These are phyloP conservation scores for Sporothrix humicola DNA, from an alignment of 2,329 filamentous ascomycete species.

Conservation along the genomic window DNA sequence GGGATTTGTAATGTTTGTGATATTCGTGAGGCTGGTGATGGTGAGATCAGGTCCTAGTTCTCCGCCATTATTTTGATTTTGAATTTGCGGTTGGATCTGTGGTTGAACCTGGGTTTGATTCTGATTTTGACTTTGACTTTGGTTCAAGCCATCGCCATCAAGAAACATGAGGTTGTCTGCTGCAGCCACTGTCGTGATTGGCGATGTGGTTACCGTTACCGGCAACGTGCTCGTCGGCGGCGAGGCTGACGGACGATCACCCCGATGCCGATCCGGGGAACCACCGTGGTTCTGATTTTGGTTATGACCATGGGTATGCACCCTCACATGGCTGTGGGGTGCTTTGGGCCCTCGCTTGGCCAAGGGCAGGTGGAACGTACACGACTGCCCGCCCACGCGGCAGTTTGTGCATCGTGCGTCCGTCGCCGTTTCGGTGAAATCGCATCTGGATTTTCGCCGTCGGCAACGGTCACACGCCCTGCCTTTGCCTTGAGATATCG, in stretches of 20 bases:
- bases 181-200: neutral
- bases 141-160: neutral
- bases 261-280: too few relatives aligned
- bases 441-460: slow-evolving; percentile 6
- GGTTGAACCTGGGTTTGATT: too few relatives aligned
- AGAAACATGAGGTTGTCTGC: neutral
- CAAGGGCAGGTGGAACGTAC: slow-evolving; percentile 9
- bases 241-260: too few relatives aligned
- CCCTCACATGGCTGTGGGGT: neutral
- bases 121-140: too few relatives aligned
- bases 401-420: neutral
- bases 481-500: neutral
- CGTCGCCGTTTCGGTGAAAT: neutral
- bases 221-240: too few relatives aligned
- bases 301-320: too few relatives aligned
- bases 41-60: neutral
- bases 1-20: too few relatives aligned
- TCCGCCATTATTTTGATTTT: neutral
- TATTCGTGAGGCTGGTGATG: too few relatives aligned
- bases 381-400: slow-evolving; percentile 1
- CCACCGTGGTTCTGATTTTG: neutral
- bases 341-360: slow-evolving; percentile 20
- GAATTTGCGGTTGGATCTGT: too few relatives aligned
- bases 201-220: too few relatives aligned
- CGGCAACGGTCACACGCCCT: slow-evolving; percentile 10